Base-by-base conservation (phyloP, 108 stramenopile species). In the Pseudonitzschia pungens region DNA sequence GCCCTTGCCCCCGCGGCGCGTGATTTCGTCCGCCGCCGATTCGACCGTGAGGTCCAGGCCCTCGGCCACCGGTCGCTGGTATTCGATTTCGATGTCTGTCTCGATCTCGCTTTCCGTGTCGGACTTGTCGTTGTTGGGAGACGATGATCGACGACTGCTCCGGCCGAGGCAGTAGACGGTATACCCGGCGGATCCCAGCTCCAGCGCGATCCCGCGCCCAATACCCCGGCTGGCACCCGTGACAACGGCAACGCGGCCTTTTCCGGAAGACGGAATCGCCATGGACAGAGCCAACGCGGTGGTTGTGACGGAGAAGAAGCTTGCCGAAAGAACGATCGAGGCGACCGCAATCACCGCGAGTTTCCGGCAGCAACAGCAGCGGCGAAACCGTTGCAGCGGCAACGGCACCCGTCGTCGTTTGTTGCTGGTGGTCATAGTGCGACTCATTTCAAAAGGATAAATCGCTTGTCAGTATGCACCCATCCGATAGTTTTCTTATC, bases 121-220 rank as follows among this genome's bases (percentile, higher is more conserved):
- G 41, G 28, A 21, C 62, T 12, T 76, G 33, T n/a, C n/a, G n/a
- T n/a, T n/a, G n/a, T n/a, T n/a, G 0, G 26, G 4, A 29, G 16
- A 8, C 29, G n/a, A n/a, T n/a, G n/a, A n/a, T n/a, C n/a, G n/a
- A n/a, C 40, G 40, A 12, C 60, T 0, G 32, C 60, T 62, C 20
- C 70, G 24, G 3, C 79, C 76, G 22, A 71, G 20, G 28, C 77
- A 72, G 66, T 95, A 91, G 0, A 92, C 91, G 0, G 73, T 89
- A 57, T 72, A 79, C 2, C 91, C 91, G 12, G 78, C 83, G 12
- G 50, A 27, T 22, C 90, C 91, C 21, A 92, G 71, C 73, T 90
- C 89, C 15, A 92, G 41, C 7, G 94, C 91, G 70, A 92, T 92
- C 14, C 91, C 94, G 32, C 82, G 81, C 2, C 94, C 94, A 44